phyloP scores from a whole-genome alignment of 2,329 filamentous ascomycete genomes.

The Clonostachys byssicola region DNA sequence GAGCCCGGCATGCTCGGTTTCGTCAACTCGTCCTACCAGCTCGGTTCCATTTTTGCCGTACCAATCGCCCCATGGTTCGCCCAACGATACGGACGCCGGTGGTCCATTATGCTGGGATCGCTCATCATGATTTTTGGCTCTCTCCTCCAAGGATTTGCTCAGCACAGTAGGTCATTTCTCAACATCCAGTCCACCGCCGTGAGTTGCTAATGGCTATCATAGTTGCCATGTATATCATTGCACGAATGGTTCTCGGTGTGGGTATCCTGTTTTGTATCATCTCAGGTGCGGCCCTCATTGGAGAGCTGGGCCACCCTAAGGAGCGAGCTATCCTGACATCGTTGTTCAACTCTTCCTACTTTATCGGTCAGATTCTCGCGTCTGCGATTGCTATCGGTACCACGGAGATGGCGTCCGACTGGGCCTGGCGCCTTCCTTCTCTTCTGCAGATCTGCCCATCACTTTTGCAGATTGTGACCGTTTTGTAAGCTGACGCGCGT shows the following conservation, averaged over 20 bases:
- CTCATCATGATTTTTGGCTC: conserved; percentile 23
- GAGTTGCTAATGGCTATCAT: background rate
- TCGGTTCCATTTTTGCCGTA: conserved; percentile 49
- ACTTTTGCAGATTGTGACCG: conserved; percentile 28
- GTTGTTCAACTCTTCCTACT: conserved; percentile 55
- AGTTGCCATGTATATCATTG: conserved; percentile 56
- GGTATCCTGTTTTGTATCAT: conserved; percentile 59
- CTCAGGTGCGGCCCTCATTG: conserved; percentile 52
- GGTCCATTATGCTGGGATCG: conserved; percentile 21
- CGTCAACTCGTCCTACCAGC: conserved; percentile 47
- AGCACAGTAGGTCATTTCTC: conserved; percentile 28
- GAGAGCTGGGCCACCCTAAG: conserved; percentile 57
- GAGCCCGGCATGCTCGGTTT: conserved; percentile 34
- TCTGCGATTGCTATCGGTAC: conserved; percentile 43
- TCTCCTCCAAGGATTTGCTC: conserved; percentile 38
- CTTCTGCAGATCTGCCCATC: conserved; percentile 36
- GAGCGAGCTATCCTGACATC: conserved; percentile 55
- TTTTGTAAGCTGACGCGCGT: conserved; percentile 21
- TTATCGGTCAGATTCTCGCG: conserved; percentile 45
- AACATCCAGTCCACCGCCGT: background rate
- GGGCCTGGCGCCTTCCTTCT: conserved; percentile 31
- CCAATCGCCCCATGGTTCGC: conserved; percentile 48
- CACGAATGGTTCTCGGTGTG: conserved; percentile 55
- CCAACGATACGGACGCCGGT: conserved; percentile 37
- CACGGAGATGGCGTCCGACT: conserved; percentile 21